Base-by-base conservation (phyloP, 495 filamentous ascomycete genomes). In the Rostrohypoxylon terebratum region DNA sequence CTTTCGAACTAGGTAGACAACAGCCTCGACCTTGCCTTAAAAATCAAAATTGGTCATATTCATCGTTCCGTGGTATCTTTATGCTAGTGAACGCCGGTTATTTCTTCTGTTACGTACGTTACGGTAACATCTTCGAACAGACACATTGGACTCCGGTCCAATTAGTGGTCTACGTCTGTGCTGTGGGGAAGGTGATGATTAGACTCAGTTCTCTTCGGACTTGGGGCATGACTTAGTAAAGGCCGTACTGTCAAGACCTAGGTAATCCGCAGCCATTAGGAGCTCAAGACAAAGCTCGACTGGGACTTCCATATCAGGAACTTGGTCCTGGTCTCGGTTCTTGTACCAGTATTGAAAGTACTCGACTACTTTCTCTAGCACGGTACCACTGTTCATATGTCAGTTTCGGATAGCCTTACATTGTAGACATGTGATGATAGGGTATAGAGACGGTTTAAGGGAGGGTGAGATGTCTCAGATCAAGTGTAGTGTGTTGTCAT, bases 311-410 rank as follows among this genome's bases (percentile, higher is more conserved):
- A 97, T 94, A 79, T 99, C 96, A 4, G 93, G 88, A 20, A 97
- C 93, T 68, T 96, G 90, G 55, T 87, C 86, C 66, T 82, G 82
- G 65, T 95, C 88, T 62, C 87, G 89, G 79, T 96, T 86, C 80
- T 93, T 94, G 78, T 97, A 87, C 79, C 92, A 91, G 83, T 95
- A 97, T 71, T 92, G 92, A 67, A 96, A 91, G 81, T 97, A 97
- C 82, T 97, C 92, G 79, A 89, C 93, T 40, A 97, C 91, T 80
- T 94, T 95, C 77, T 97, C 94, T 2, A 99, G 88, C 25, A 98
- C 88, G 14, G 91, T 75, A 50, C 90, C 93, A 77, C 93, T 97
- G 72, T 28, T 47, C 1, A 4, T n/a, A 20, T 18, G 59, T 75
- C 40, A 78, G 70, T 50, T 18, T 54, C 31, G 20, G 31, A 36